phyloP scores from a whole-genome alignment of 495 filamentous ascomycete genomes.

The Annulohypoxylon nitens region DNA sequence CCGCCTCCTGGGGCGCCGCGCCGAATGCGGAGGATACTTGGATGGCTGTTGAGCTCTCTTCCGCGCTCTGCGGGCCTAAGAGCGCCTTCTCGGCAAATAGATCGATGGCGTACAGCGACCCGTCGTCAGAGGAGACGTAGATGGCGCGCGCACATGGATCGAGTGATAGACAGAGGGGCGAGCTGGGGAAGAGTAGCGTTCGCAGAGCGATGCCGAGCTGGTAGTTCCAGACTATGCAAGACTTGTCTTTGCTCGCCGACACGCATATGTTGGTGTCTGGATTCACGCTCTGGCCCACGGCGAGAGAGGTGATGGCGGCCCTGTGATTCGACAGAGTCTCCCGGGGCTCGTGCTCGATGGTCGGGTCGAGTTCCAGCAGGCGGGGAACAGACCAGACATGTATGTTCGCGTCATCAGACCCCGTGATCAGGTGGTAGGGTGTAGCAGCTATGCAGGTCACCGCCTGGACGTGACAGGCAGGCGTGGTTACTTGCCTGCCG shows the following conservation, averaged over 20 bases:
- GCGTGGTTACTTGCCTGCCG: conserved; percentile 88
- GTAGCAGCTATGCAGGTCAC: conserved; percentile 81
- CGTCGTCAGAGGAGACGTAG: conserved; percentile 86
- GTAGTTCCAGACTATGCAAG: conserved; percentile 90
- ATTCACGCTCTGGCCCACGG: conserved; percentile 74
- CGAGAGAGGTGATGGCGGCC: conserved; percentile 79
- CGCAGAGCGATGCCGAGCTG: conserved; percentile 78
- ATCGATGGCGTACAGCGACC: conserved; percentile 83
- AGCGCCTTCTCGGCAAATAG: conserved; percentile 73
- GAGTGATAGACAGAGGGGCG: conserved; percentile 77
- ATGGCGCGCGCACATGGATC: conserved; percentile 88
- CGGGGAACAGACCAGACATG: conserved; percentile 87
- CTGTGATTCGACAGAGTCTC: conserved; percentile 83
- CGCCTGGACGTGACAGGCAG: conserved; percentile 86
- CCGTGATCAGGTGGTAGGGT: conserved; percentile 84
- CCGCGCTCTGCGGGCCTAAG: conserved; percentile 67
- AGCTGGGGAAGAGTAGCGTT: conserved; percentile 81
- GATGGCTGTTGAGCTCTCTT: conserved; percentile 61
- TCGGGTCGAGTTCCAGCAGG: conserved; percentile 72
- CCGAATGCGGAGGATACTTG: conserved; percentile 74
- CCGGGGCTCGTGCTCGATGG: conserved; percentile 67
- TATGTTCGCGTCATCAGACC: conserved; percentile 88
- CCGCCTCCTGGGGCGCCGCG: conserved; percentile 70
- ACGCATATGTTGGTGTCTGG: conserved; percentile 77
- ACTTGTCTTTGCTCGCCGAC: conserved; percentile 83